Conservation (phyloP, 352 stramenopile species). For the Globisporangium barbulae region DNA sequence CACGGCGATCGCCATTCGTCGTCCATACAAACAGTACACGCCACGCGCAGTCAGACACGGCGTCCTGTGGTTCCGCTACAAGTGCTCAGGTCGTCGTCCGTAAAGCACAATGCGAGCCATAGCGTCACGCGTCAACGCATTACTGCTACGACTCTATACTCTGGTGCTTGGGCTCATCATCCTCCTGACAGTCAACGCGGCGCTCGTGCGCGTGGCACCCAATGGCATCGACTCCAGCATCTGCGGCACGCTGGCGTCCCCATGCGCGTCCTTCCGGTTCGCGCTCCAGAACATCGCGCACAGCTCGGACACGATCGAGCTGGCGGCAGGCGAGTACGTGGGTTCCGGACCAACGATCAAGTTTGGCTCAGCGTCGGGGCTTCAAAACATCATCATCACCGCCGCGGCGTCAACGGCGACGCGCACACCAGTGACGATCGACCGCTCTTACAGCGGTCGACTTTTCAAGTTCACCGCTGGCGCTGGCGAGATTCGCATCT, state of each 20-base stretch:
- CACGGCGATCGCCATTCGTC: too few species aligned
- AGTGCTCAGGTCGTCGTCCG: too few species aligned
- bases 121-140: not conserved
- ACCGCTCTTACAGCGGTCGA: constrained; percentile 3
- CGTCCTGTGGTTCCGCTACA: too few species aligned
- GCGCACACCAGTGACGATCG: constrained; percentile 1
- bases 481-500: not conserved
- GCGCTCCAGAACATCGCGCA: not conserved
- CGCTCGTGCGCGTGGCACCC: not conserved
- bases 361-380: not conserved
- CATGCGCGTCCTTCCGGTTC: constrained; percentile 1
- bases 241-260: not conserved
- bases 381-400: not conserved
- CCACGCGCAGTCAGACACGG: too few species aligned
- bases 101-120: not conserved
- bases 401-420: not conserved
- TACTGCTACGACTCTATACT: not conserved
- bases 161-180: not conserved
- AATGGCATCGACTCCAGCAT: not conserved
- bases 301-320: not conserved
- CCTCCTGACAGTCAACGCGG: constrained; percentile 19
- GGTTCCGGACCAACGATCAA: constrained; percentile 4
- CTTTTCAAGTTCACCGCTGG: constrained; percentile 1
- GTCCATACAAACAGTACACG: too few species aligned
- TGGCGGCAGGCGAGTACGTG: constrained; percentile 5